Percentiles rank a stretch among this genome's conserved stretches.
Evolutionary conservation across 169 alveolate genomes (phyloP).

Genomic region (Plasmodium reichenowi): DNA sequence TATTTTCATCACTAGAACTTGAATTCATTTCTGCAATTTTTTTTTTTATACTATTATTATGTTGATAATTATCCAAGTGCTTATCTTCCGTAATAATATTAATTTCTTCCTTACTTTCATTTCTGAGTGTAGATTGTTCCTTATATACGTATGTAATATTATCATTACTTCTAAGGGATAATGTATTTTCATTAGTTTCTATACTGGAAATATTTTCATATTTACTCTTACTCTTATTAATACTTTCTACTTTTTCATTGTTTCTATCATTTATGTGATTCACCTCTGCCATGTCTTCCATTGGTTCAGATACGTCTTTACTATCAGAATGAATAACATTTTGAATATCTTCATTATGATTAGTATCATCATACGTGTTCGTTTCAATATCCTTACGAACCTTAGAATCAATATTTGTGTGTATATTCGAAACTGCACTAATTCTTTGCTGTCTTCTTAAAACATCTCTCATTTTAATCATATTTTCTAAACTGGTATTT

Average conservation of each 20-base stretch:
- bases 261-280: neutral
- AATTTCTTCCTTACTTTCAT: neutral
- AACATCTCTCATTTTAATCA: neutral
- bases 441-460: neutral
- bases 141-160: neutral
- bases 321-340: neutral
- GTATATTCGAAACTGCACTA: neutral
- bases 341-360: neutral
- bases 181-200: neutral
- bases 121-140: neutral
- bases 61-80: neutral
- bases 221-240: neutral
- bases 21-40: slow-evolving; percentile 19
- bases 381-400: neutral
- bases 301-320: neutral
- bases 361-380: neutral
- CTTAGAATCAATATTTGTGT: neutral
- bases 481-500: neutral
- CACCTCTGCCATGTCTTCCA: neutral
- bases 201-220: neutral
- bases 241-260: neutral
- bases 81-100: neutral
- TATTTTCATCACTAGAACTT: slow-evolving; percentile 60
- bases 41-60: neutral
- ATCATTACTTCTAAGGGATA: neutral